Evolutionary conservation across 495 filamentous ascomycete genomes (phyloP).

Genomic region (Talaromyces wortmannii): DNA sequence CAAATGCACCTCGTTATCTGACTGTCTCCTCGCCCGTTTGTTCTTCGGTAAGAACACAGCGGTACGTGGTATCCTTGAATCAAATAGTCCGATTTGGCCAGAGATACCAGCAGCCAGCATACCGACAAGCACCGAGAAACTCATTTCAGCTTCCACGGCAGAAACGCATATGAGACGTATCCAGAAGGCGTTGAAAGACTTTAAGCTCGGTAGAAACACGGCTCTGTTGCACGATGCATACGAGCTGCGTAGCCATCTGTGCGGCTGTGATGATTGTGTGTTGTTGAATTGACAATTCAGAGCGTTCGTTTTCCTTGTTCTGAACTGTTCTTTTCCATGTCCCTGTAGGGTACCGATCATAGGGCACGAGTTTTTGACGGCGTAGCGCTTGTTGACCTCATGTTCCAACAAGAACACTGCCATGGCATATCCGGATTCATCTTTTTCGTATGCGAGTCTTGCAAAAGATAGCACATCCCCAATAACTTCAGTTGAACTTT

Average conservation of each 20-base stretch:
- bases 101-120: neutral
- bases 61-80: no score
- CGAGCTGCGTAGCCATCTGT: neutral
- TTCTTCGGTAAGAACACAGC: no score
- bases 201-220: constrained; percentile 1
- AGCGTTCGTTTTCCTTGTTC: neutral
- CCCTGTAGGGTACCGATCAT: neutral
- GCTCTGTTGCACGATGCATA: neutral
- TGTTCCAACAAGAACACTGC: constrained; percentile 1
- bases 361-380: neutral
- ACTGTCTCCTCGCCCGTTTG: no score
- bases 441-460: neutral
- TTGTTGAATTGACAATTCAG: no score
- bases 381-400: neutral
- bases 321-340: neutral
- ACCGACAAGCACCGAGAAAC: constrained; percentile 12
- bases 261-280: no score
- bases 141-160: neutral
- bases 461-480: neutral
- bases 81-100: no score
- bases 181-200: constrained; percentile 3
- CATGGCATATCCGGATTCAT: neutral
- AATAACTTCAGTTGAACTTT: neutral
- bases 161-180: constrained; percentile 1
- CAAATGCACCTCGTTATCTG: no score